phyloP scores from a whole-genome alignment of 2,329 filamentous ascomycete species.

The Sporothrix brunneoviolacea region DNA sequence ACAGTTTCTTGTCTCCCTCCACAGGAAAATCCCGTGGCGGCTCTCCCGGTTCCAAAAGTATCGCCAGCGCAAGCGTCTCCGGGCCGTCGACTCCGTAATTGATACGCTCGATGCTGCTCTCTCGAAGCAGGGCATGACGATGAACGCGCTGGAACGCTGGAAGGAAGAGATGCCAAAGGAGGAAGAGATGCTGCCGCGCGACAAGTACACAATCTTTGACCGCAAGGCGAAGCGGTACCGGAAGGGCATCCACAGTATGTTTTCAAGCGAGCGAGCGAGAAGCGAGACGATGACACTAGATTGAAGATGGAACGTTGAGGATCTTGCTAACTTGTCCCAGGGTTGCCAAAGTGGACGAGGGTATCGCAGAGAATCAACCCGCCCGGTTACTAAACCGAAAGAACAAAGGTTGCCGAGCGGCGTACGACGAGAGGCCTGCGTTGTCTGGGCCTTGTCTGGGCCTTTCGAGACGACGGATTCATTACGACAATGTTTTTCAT shows the following conservation, averaged over 20 bases:
- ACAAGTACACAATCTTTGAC: conserved; percentile 98
- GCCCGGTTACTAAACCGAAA: conserved; percentile 67
- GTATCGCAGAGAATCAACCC: conserved; percentile 91
- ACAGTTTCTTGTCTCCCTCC: background rate
- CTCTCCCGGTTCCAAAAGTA: conserved; percentile 87
- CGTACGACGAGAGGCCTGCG: background rate
- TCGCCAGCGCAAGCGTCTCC: conserved; percentile 74
- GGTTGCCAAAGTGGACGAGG: conserved; percentile 88
- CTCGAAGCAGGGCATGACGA: conserved; percentile 61
- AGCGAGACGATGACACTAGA: background rate
- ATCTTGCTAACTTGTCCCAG: conserved; percentile 35
- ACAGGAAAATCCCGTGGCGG: conserved; percentile 91
- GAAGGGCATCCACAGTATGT: conserved; percentile 95
- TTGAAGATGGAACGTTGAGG: background rate
- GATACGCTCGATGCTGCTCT: conserved; percentile 75
- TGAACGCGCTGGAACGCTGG: conserved; percentile 80
- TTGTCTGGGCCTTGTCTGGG: too few species aligned
- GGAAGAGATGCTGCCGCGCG: conserved; percentile 87
- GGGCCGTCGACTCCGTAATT: conserved; percentile 81
- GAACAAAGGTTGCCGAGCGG: background rate
- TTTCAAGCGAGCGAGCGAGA: background rate
- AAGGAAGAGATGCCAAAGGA: conserved; percentile 94
- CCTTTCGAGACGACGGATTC: too few species aligned
- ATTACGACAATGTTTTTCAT: too few species aligned
- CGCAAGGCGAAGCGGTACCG: conserved; percentile 91